phyloP scores from a whole-genome alignment of 257 asterid species.

The Solanum ossicruentum region DNA sequence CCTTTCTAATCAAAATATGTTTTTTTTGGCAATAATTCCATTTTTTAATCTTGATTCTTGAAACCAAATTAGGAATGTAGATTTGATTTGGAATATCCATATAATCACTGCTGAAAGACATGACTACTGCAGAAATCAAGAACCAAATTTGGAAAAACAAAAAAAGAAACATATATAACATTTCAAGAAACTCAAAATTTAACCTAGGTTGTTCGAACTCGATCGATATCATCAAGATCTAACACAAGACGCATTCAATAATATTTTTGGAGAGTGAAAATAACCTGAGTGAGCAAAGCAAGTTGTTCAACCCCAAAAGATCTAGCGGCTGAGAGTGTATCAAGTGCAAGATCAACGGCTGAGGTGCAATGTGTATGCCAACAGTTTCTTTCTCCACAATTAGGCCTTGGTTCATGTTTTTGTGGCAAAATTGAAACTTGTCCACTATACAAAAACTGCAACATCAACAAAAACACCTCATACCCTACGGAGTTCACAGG shows the following conservation, averaged over 20 bases:
- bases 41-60: not conserved
- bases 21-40: constrained; percentile 2
- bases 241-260: not conserved
- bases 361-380: constrained; percentile 98
- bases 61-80: constrained; percentile 42
- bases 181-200: constrained; percentile 13
- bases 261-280: not conserved
- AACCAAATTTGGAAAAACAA: constrained; percentile 27
- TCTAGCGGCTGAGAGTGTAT: constrained; percentile 88
- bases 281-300: constrained; percentile 80
- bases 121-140: constrained; percentile 46
- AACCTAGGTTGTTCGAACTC: not conserved
- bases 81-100: constrained; percentile 7
- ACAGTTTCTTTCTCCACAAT: constrained; percentile 75
- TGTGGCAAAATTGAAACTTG: constrained; percentile 95
- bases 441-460: constrained; percentile 88
- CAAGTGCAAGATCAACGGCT: constrained; percentile 98
- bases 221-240: not conserved
- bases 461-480: constrained; percentile 74
- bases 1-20: not conserved
- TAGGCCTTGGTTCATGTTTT: constrained; percentile 83
- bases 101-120: constrained; percentile 37
- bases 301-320: constrained; percentile 90
- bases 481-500: constrained; percentile 83
- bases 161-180: constrained; percentile 9